Evolutionary conservation across 768 basidiomycete genomes (phyloP).

Genomic region (Termitomyces sp.): DNA sequence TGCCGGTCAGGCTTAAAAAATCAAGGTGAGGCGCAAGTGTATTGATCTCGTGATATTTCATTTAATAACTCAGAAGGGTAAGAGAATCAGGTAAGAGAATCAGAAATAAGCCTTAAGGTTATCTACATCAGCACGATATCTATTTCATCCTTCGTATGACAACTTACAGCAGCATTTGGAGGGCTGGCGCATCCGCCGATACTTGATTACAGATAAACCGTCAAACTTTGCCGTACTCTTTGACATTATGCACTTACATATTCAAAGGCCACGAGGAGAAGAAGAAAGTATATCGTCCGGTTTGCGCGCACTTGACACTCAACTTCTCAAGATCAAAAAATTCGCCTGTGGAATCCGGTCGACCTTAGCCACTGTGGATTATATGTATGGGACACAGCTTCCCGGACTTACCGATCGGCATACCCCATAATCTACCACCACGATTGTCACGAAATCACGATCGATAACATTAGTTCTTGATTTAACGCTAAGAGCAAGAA

Average conservation of each 20-base stretch:
- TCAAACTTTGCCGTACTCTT: neutral
- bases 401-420: conserved; percentile 53
- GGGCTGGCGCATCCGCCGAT: conserved; percentile 68
- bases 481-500: neutral
- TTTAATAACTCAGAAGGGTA: neutral
- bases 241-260: conserved; percentile 39
- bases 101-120: conserved; percentile 23
- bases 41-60: neutral
- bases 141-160: neutral
- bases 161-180: conserved; percentile 62
- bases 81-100: conserved; percentile 12
- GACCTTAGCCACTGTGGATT: neutral
- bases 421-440: conserved; percentile 53
- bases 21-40: conserved; percentile 1
- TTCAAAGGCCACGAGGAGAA: conserved; percentile 73
- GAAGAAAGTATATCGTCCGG: conserved; percentile 66
- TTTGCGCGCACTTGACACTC: conserved; percentile 48
- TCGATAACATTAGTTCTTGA: conserved; percentile 11
- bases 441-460: conserved; percentile 22
- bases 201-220: conserved; percentile 20
- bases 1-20: neutral
- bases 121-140: neutral
- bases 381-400: conserved; percentile 1
- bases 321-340: conserved; percentile 68
- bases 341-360: conserved; percentile 38